Percentiles rank a stretch among this genome's conserved stretches.
These are phyloP conservation scores for Emergomyces orientalis DNA, from an alignment of 2,329 filamentous ascomycete genomes.

Conservation along the genomic window DNA sequence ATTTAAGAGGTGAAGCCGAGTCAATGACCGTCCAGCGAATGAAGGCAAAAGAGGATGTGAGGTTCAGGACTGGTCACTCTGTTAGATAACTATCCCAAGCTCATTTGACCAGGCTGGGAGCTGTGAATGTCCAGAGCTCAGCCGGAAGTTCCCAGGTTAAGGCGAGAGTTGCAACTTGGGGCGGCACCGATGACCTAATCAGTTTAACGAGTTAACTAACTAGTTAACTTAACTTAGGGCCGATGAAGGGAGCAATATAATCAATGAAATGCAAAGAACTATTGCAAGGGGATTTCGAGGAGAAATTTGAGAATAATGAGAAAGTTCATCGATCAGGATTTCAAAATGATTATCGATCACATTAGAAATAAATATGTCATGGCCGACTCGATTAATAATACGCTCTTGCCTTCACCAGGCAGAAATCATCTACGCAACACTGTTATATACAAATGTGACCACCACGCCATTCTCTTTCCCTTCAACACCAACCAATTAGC, in stretches of 20 bases:
- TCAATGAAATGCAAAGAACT: too few species aligned
- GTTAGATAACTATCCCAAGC: background rate
- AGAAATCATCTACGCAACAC: conserved; percentile 4
- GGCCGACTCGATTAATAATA: background rate
- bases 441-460: too few species aligned
- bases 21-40: background rate
- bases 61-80: background rate
- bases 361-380: background rate
- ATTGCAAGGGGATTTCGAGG: background rate
- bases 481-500: background rate
- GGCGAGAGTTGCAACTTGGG: background rate
- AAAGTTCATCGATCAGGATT: background rate
- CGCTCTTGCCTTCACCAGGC: background rate
- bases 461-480: background rate
- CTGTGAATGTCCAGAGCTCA: background rate
- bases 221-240: too few species aligned
- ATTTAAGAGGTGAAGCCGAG: background rate
- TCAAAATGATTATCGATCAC: background rate
- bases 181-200: conserved; percentile 4
- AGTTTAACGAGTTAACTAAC: background rate
- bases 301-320: background rate
- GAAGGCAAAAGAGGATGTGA: background rate
- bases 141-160: background rate
- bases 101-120: conserved; percentile 4
- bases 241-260: too few species aligned